Conservation (phyloP, 805 yeast species). For the Tetrapisispora nanseiensis region DNA sequence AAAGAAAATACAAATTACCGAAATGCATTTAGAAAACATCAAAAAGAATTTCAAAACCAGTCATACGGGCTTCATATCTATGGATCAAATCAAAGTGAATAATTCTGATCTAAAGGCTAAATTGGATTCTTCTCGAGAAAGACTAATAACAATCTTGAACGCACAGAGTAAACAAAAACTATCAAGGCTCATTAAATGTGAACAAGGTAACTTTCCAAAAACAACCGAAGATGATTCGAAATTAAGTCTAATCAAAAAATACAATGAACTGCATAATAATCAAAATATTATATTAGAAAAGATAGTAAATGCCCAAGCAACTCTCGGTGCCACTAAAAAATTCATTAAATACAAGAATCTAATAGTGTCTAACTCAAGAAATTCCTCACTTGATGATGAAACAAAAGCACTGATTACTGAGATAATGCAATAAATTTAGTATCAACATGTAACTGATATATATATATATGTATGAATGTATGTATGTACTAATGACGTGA, state of each 20-base stretch:
- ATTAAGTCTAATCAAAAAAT: constrained; percentile 16
- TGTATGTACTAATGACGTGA: too few species aligned
- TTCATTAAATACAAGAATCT: constrained; percentile 73
- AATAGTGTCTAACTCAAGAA: constrained; percentile 54
- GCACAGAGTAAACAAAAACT: constrained; percentile 27
- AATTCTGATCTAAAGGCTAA: constrained; percentile 3
- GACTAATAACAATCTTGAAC: constrained; percentile 21
- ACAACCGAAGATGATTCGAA: constrained; percentile 9
- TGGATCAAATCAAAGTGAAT: neutral
- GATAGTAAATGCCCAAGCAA: constrained; percentile 43
- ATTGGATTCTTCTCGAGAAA: constrained; percentile 24
- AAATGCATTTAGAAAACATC: neutral
- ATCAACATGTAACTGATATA: neutral
- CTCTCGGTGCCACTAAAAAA: constrained; percentile 39
- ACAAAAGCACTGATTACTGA: constrained; percentile 32
- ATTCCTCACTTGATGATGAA: constrained; percentile 72
- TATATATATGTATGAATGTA: too few species aligned
- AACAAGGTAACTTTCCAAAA: constrained; percentile 31
- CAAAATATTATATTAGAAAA: constrained; percentile 36
- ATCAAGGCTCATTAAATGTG: constrained; percentile 48
- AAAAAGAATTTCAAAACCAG: neutral
- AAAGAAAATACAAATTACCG: neutral
- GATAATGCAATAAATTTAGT: constrained; percentile 6
- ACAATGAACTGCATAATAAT: constrained; percentile 45
- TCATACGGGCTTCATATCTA: neutral